Conservation (phyloP, 1,139 yeast genomes). For the Hanseniaspora sp. region DNA sequence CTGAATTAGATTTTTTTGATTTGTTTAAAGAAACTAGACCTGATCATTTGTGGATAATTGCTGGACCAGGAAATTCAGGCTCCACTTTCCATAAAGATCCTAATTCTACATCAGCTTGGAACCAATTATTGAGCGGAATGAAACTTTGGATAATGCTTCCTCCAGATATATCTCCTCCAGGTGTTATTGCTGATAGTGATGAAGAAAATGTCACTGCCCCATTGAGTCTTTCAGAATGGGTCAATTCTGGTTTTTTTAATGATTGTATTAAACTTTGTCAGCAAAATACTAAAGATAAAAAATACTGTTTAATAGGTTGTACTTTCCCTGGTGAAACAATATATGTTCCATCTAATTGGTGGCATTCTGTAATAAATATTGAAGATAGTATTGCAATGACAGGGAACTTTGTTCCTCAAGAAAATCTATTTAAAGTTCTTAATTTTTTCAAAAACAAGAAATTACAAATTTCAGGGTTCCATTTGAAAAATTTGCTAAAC, state of each 20-base stretch:
- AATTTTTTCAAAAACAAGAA: conserved; percentile 56
- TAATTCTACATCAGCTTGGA: conserved; percentile 85
- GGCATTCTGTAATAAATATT: conserved; percentile 82
- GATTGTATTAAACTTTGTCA: conserved; percentile 36
- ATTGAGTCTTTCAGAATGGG: conserved; percentile 85
- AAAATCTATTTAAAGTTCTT: conserved; percentile 48
- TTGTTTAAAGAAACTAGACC: conserved; percentile 49
- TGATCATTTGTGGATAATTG: conserved; percentile 80
- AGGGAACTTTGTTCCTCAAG: conserved; percentile 70
- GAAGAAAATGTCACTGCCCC: conserved; percentile 91
- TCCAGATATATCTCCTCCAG: conserved; percentile 68
- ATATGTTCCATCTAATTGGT: conserved; percentile 91
- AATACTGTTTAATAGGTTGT: conserved; percentile 50
- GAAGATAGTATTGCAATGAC: conserved; percentile 74
- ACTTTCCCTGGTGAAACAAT: conserved; percentile 76
- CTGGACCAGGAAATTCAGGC: conserved; percentile 73
- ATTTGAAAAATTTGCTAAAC: conserved; percentile 40
- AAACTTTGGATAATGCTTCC: conserved; percentile 88
- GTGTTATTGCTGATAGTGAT: conserved; percentile 62
- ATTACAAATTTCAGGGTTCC: conserved; percentile 71
- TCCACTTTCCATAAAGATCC: conserved; percentile 92
- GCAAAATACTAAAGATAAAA: conserved; percentile 20
- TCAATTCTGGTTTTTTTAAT: conserved; percentile 65
- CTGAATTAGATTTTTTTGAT: conserved; percentile 42
- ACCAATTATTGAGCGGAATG: conserved; percentile 59